Evolutionary conservation across 2,329 filamentous ascomycete species (phyloP).

Genomic region (Monosporascus ibericus): DNA sequence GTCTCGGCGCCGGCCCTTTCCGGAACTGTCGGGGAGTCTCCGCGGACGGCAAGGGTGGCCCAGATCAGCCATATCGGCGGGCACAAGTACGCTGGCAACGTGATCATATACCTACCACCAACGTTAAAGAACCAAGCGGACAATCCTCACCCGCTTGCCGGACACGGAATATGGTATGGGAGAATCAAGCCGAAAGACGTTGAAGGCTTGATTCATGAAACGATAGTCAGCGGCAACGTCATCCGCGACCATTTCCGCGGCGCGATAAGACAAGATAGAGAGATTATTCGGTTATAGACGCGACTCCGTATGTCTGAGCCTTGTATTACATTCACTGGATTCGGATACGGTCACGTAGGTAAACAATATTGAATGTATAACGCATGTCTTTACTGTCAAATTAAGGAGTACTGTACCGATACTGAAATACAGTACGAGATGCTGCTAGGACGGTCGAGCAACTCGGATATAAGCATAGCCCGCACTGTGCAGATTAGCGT

Average conservation of each 20-base stretch:
- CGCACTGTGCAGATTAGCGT: background rate
- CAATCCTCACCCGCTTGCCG: conserved; percentile 52
- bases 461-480: background rate
- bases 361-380: background rate
- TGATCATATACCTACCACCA: conserved; percentile 73
- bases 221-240: conserved; percentile 59
- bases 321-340: background rate
- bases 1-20: conserved; percentile 21
- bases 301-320: background rate
- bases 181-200: conserved; percentile 70
- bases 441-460: too few species aligned
- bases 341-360: background rate
- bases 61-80: conserved; percentile 76
- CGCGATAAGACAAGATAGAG: conserved; percentile 51
- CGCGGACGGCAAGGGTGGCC: conserved; percentile 52
- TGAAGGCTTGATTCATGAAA: conserved; percentile 68
- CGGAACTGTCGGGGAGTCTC: conserved; percentile 14
- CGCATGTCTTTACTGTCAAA: too few species aligned
- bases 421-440: background rate
- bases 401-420: too few species aligned
- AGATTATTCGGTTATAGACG: conserved; percentile 43
- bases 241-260: conserved; percentile 68
- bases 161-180: conserved; percentile 77
- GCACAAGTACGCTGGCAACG: conserved; percentile 80
- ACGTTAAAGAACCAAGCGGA: conserved; percentile 32